These are phyloP conservation scores for Colletotrichum cereale DNA, from an alignment of 2,329 filamentous ascomycete genomes.

Conservation along the genomic window DNA sequence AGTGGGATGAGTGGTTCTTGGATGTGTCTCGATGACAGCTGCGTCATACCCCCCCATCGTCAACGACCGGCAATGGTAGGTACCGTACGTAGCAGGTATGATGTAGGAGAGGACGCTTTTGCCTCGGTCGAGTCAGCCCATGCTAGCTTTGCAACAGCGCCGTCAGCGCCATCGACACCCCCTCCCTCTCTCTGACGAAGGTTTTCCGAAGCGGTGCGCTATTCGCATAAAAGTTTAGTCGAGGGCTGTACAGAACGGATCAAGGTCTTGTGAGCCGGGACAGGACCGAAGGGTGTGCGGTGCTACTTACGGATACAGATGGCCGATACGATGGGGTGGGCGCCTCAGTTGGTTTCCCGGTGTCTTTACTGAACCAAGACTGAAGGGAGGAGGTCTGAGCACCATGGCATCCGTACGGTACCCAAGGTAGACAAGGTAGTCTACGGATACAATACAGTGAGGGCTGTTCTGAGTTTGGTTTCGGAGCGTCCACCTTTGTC, in stretches of 20 bases:
- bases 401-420: too few relatives aligned
- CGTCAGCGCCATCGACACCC: conserved; percentile 1
- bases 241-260: not conserved
- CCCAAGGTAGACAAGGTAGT: too few relatives aligned
- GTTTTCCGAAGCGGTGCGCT: not conserved
- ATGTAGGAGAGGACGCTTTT: conserved; percentile 1
- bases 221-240: not conserved
- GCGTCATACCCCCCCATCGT: not conserved
- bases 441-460: too few relatives aligned
- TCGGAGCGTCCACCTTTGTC: conserved; percentile 19
- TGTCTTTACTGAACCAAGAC: not conserved
- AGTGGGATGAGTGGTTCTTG: too few relatives aligned
- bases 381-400: not conserved
- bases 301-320: not conserved
- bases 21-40: not conserved
- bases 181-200: not conserved
- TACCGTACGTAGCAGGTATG: too few relatives aligned
- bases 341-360: not conserved
- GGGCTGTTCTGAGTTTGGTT: conserved; percentile 21
- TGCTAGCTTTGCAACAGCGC: not conserved
- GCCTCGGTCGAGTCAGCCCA: not conserved
- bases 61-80: not conserved
- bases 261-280: not conserved
- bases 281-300: not conserved
- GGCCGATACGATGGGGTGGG: not conserved